Conservation (phyloP, 192 early-diverging fungal genomes). For the Coemansia reversa region DNA sequence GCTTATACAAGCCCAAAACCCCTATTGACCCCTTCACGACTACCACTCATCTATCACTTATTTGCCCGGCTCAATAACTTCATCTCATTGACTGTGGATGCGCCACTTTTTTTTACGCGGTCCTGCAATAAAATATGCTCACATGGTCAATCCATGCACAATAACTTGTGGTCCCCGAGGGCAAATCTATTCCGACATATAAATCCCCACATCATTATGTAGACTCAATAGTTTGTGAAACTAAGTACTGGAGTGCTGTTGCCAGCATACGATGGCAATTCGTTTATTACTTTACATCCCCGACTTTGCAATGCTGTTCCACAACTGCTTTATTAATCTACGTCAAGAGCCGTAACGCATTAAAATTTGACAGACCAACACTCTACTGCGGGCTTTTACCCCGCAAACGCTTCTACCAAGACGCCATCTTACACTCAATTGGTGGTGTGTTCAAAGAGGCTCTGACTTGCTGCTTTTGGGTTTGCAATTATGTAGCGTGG, state of each 20-base stretch:
- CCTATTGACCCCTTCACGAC: not conserved
- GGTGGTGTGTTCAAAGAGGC: not conserved
- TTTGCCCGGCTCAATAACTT: not conserved
- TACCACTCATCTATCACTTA: not conserved
- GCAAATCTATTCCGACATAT: constrained; percentile 2
- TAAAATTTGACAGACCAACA: not conserved
- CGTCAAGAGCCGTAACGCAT: not conserved
- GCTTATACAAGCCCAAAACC: not conserved
- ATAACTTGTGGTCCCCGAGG: constrained; percentile 3
- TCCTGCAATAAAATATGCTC: not conserved
- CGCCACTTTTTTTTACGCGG: not conserved
- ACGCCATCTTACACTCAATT: not conserved
- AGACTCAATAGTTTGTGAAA: not conserved
- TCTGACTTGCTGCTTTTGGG: not conserved
- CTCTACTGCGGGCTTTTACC: not conserved
- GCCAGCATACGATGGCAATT: not conserved
- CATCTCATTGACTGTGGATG: not conserved
- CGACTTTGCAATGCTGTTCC: not conserved
- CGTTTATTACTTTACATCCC: not conserved
- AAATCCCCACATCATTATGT: not conserved
- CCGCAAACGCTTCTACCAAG: not conserved
- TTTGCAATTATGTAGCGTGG: not conserved
- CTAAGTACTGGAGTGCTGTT: not conserved
- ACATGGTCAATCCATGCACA: constrained; percentile 8
- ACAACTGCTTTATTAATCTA: not conserved